These are phyloP conservation scores for Dothideomycetes sp. DNA, from an alignment of 2,329 filamentous ascomycete genomes.

Conservation along the genomic window DNA sequence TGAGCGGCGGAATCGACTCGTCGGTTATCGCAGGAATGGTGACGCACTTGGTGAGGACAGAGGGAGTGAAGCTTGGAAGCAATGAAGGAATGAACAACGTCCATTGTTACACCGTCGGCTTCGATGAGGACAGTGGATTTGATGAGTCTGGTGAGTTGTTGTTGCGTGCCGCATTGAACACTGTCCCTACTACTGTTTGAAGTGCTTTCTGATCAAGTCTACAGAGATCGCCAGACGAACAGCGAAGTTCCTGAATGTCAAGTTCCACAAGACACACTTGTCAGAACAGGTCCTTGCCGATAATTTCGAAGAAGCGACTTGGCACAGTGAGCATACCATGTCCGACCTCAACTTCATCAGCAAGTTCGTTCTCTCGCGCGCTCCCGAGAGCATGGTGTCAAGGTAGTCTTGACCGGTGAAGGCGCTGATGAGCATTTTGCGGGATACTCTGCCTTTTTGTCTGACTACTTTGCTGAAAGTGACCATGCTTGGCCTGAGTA, in stretches of 20 bases:
- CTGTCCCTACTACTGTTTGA: too few relatives aligned
- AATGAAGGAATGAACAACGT: slow-evolving; percentile 31
- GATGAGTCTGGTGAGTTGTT: slow-evolving; percentile 42
- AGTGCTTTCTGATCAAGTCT: too few relatives aligned
- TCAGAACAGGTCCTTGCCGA: slow-evolving; percentile 35
- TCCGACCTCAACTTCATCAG: slow-evolving; percentile 45
- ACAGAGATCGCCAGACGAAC: slow-evolving; percentile 40
- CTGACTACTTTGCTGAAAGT: slow-evolving; percentile 41
- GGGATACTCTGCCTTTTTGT: slow-evolving; percentile 40
- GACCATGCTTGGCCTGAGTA: slow-evolving; percentile 29
- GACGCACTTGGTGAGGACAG: slow-evolving; percentile 39
- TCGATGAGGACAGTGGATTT: slow-evolving; percentile 39
- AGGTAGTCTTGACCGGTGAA: slow-evolving; percentile 44
- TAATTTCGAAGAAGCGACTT: slow-evolving; percentile 36
- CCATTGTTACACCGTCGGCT: slow-evolving; percentile 44
- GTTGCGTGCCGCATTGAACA: too few relatives aligned
- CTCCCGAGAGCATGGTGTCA: slow-evolving; percentile 40
- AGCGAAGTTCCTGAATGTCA: slow-evolving; percentile 39
- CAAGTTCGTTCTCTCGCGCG: slow-evolving; percentile 39
- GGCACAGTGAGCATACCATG: slow-evolving; percentile 36
- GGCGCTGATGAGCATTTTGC: slow-evolving; percentile 44
- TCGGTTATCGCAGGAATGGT: slow-evolving; percentile 49
- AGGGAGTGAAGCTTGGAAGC: slow-evolving; percentile 39
- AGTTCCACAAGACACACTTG: slow-evolving; percentile 35
- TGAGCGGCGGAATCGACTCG: slow-evolving; percentile 51